phyloP scores from a whole-genome alignment of 2,329 filamentous ascomycete species.

The Fusarium sp. region DNA sequence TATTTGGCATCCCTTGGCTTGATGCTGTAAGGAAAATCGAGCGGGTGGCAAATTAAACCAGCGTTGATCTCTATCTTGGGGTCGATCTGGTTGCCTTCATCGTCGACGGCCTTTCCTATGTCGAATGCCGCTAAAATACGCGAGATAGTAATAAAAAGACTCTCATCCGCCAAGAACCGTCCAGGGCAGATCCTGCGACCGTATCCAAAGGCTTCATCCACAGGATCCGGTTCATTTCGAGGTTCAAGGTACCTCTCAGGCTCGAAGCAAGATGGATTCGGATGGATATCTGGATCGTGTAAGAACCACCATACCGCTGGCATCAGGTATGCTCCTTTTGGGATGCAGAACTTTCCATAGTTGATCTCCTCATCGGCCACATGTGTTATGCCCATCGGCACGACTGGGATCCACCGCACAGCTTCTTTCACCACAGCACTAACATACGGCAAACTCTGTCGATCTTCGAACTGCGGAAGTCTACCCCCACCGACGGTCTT shows the following conservation, averaged over 20 bases:
- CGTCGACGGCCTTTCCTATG: neutral
- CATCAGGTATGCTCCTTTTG: constrained; percentile 35
- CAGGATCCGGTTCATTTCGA: constrained; percentile 7
- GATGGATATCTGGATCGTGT: constrained; percentile 75
- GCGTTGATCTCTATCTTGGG: neutral
- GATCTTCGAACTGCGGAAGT: constrained; percentile 41
- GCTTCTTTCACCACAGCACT: constrained; percentile 45
- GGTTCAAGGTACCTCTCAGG: constrained; percentile 28
- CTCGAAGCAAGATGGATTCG: constrained; percentile 48
- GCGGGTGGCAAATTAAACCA: neutral
- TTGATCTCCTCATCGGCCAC: constrained; percentile 45
- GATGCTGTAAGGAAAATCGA: neutral
- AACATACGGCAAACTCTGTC: constrained; percentile 43
- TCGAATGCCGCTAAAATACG: neutral
- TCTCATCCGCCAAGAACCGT: neutral
- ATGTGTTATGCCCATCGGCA: constrained; percentile 50
- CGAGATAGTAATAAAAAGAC: neutral
- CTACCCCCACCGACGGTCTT: constrained; percentile 35
- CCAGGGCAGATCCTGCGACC: constrained; percentile 10
- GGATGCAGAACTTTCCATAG: constrained; percentile 33
- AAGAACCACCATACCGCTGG: constrained; percentile 38
- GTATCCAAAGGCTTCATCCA: neutral
- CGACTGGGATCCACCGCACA: constrained; percentile 40
- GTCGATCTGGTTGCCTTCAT: neutral
- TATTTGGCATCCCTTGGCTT: neutral